Percentiles rank a stretch among this genome's conserved stretches.
Conservation (phyloP, 805 yeast genomes). For the Cyberlindnera samutprakarnensis region DNA sequence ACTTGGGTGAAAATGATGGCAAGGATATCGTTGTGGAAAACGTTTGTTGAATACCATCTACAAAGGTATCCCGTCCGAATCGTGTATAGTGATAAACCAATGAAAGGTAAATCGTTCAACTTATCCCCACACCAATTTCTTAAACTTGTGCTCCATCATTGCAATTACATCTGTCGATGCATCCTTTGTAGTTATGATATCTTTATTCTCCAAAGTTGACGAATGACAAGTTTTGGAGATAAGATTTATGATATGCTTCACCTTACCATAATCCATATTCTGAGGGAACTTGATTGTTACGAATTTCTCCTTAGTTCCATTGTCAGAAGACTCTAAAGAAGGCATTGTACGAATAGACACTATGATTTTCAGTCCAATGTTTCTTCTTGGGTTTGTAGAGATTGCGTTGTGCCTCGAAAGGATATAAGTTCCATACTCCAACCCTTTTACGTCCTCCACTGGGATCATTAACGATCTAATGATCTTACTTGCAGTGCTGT, state of each 20-base stretch:
- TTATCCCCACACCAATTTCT: constrained; percentile 32
- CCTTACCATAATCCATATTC: constrained; percentile 17
- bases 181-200: constrained; percentile 28
- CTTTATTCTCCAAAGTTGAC: constrained; percentile 21
- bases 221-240: constrained; percentile 19
- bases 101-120: not conserved
- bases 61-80: not conserved
- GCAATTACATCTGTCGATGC: constrained; percentile 30
- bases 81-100: not conserved
- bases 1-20: constrained; percentile 58
- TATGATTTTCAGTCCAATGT: constrained; percentile 24
- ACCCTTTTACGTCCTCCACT: constrained; percentile 12
- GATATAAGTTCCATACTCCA: constrained; percentile 26
- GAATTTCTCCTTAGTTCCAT: not conserved
- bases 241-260: constrained; percentile 18
- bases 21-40: constrained; percentile 45
- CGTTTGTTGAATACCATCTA: constrained; percentile 39
- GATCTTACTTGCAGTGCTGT: constrained; percentile 11
- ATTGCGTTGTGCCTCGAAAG: constrained; percentile 13
- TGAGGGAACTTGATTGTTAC: constrained; percentile 20
- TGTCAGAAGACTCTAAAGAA: not conserved
- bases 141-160: constrained; percentile 28
- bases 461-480: constrained; percentile 12
- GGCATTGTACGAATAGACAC: constrained; percentile 1
- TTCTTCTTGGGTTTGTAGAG: constrained; percentile 24